Evolutionary conservation across 2,329 filamentous ascomycete species (phyloP), one percentile per base, ranked within the genome.

Genomic region (Volutella citrinella): DNA sequence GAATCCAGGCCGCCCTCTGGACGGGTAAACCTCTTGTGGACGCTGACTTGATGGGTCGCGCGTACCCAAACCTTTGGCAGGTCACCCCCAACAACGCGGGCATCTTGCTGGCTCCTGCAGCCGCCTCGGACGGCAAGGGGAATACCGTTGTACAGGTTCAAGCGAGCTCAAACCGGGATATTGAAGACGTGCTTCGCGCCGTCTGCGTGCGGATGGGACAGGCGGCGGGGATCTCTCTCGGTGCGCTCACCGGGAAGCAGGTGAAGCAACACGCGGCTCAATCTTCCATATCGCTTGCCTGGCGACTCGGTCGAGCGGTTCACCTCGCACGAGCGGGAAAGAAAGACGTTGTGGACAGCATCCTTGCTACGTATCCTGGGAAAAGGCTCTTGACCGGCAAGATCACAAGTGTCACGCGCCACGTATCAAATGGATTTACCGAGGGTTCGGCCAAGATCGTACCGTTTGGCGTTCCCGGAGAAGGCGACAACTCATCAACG

Each of bases 11-110:
- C 0, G 32, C 40, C 0, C 25, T 44, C 7, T 35, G 34, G 5
- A 29, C 32, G 0, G 43, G 37, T 4, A 31, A 32, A 0, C 43
- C 45, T 0, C 32, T 44, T 0, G 24, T 46, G 7, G 45, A 48
- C 5, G 45, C 27, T 2, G 45, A 48, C 9, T 21, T 40, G 29
- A 47, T 47, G 45, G 43, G 45, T 1, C 34, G 45, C 1, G 44
- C 44, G 9, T 43, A 47, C 15, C 44, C 45, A 0, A 48, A 30
- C 8, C 19, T 36, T 1, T 48, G 40, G 36, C 45, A 48, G 8
- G 33, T 37, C 6, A 48, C 42, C 1, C 36, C 26, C 5, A 23
- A 34, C 15, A 30, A 38, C 13, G 27, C 22, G 4, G 30, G 27
- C 5, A 30, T 30, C 7, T 27, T 22, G 14, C 27, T 34, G 6